Base-by-base conservation (phyloP, 768 basidiomycete species). In the Trametes cubensis region DNA sequence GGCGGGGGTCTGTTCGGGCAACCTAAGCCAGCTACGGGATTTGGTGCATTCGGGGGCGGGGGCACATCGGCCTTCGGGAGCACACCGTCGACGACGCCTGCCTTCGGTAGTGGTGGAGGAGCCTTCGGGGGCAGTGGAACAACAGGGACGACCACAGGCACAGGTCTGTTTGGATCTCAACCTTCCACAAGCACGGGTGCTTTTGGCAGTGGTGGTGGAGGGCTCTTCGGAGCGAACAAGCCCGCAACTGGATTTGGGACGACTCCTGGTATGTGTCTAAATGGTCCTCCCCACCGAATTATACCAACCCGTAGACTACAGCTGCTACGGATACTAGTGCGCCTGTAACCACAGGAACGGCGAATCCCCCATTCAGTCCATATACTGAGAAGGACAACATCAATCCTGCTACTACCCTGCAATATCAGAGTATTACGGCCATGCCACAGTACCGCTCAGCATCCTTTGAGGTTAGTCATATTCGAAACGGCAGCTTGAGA, bases 341-440 rank as follows among this genome's bases (percentile, higher is more conserved):
- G 26, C 81, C 83, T 14, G 83, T 89, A 6, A 85, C 86, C 1
- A 86, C 85, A 15, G 93, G 94, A 41, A 82, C 90, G 0, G 77
- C 84, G 17, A 85, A 85, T 64, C 87, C 92, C 3, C 73, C 83
- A 3, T 95, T 87, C 70, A 72, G 73, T 46, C 75, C 78, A 6
- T 85, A 79, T 63, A 71, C 55, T 39, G 93, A 95, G 70, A 92
- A 92, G 67, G 93, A 95, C 65, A 67, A 76, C 17, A 71, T 75
- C 10, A 81, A 76, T 60, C 66, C 77, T 18, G 77, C 54, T 52
- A 60, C 75, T 14, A 83, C 78, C 5, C 78, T 89, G 44, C 88
- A 90, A 63, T 96, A 89, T 73, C 93, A 95, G 74, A 83, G 87
- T 40, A 93, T 94, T 56, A 83, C 87, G 18, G 88, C 87, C 64